Percentiles rank a stretch among this genome's conserved stretches.
phyloP scores from a whole-genome alignment of 164 flowering plant genomes.

The Taxillus chinensis region DNA sequence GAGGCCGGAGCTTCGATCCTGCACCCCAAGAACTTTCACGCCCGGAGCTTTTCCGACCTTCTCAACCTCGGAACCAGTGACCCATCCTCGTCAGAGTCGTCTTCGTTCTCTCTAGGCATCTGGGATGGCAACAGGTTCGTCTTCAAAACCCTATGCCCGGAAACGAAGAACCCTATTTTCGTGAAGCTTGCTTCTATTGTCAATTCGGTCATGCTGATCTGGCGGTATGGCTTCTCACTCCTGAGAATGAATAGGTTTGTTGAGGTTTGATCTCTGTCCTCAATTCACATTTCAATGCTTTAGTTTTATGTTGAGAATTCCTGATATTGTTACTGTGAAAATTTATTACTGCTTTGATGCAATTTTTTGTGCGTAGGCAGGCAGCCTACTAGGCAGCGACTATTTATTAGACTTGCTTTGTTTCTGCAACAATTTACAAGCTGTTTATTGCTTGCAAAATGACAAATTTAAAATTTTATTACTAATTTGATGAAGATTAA shows the following conservation, averaged over 20 bases:
- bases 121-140: conserved; percentile 73
- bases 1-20: conserved; percentile 92
- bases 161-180: conserved; percentile 20
- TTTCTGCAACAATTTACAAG: no score
- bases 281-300: neutral
- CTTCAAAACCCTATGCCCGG: conserved; percentile 35
- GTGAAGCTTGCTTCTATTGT: conserved; percentile 28
- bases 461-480: no score
- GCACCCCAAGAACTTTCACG: conserved; percentile 81
- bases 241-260: conserved; percentile 59
- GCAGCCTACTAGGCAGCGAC: no score
- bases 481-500: no score
- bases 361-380: no score
- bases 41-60: conserved; percentile 33
- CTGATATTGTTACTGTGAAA: no score
- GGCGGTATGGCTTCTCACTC: conserved; percentile 70
- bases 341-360: no score
- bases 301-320: no score
- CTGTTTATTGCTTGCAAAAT: no score
- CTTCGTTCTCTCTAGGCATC: conserved; percentile 47
- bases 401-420: no score
- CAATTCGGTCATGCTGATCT: conserved; percentile 34
- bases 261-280: conserved; percentile 29
- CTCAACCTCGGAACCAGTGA: conserved; percentile 30
- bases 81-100: conserved; percentile 15